Base-by-base conservation (phyloP, 345 rosid genomes). In the Linum lewisii region DNA sequence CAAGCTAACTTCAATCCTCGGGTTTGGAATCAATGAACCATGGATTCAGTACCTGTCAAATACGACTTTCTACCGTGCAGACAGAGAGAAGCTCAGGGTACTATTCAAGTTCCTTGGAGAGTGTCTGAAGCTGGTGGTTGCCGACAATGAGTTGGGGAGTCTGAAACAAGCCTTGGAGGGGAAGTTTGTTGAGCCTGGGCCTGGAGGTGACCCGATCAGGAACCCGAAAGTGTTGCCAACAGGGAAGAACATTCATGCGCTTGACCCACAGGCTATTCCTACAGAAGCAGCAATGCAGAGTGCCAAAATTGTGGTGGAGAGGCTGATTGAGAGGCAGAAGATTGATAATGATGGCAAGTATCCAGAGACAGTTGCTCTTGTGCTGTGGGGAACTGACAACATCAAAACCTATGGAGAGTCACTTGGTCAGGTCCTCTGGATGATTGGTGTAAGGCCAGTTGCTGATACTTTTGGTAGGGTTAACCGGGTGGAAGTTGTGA, bases 361-460 rank as follows among this genome's bases (percentile, higher is more conserved):
- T 75, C 99, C 97, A 0, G 99, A 93, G 87, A 93, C 97, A 15
- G 65, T 93, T 24, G 97, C 99, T 2, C 95, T 93, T 45, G 99
- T 93, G 38, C 70, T 93, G 44, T 93, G 97, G 99, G 99, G 99
- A 73, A 93, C 97, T 2, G 99, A 93, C 70, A 93, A 93, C 58
- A 93, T 93, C 54, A 93, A 93, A 75, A 93, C 99, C 16, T 93
- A 93, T 32, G 99, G 99, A 9, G 99, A 93, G 75, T 93, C 99
- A 20, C 77, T 93, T 32, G 99, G 83, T 55, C 99, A 93, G 69
- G 99, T 93, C 65, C 69, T 93, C 73, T 93, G 99, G 95, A 93
- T 93, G 99, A 84, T 93, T 63, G 99, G 99, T 0, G 99, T 85
- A 21, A 83, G 66, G 60, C 99, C 99, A 0, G 62, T 93, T 11